Percentiles rank a stretch among this genome's conserved stretches.
Conservation (phyloP, 1,284 basidiomycete genomes). For the Irpex rosettiformis region DNA sequence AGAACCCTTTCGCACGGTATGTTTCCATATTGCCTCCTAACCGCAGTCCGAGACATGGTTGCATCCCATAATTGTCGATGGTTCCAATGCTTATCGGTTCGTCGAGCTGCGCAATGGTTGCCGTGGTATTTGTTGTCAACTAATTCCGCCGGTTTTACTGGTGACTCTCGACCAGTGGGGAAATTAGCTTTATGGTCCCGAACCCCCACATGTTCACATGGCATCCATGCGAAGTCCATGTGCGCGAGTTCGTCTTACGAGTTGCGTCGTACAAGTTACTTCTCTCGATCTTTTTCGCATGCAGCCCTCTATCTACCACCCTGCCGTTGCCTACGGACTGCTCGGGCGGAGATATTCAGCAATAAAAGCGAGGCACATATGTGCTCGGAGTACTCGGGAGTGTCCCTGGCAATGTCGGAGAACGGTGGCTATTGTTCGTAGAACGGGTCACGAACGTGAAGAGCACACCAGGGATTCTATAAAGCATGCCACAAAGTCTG, state of each 20-base stretch:
- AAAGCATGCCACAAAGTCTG: not conserved
- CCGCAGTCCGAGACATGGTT: not conserved
- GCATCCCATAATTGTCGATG: not conserved
- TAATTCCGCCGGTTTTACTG: not conserved
- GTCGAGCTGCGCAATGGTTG: not conserved
- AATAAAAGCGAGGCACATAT: not conserved
- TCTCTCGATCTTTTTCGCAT: conserved; percentile 1
- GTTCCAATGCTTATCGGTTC: not conserved
- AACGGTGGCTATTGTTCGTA: conserved; percentile 9
- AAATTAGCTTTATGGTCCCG: not conserved
- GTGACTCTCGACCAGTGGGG: not conserved
- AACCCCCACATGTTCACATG: not conserved
- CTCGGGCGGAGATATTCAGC: not conserved
- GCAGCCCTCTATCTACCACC: not conserved
- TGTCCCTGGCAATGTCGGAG: conserved; percentile 15
- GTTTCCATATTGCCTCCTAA: not conserved
- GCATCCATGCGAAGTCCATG: conserved; percentile 1
- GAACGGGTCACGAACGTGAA: not conserved
- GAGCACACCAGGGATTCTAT: not conserved
- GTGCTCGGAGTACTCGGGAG: conserved; percentile 8
- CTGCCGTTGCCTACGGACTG: not conserved
- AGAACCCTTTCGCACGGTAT: not conserved
- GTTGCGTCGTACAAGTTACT: not conserved
- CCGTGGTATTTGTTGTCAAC: not conserved
- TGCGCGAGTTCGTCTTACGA: not conserved